A percentile compares a stretch with the other conserved stretches of the same genome.
Evolutionary conservation across 2,329 filamentous ascomycete species (phyloP).

Genomic region (Sclerotinia sclerotiorum): DNA sequence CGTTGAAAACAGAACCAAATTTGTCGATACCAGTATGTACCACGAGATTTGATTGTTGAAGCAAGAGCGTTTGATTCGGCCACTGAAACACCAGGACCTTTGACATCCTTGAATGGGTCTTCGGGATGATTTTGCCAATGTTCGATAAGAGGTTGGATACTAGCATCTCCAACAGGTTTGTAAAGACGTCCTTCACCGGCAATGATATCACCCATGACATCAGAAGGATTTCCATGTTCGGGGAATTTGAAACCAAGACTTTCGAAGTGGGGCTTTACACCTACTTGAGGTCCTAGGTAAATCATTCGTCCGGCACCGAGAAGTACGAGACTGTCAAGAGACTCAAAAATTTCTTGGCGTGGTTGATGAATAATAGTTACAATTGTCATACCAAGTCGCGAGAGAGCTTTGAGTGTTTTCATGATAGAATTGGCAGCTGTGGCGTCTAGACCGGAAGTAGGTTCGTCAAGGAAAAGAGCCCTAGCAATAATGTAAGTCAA

Average conservation of each 20-base stretch:
- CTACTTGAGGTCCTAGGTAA: conserved; percentile 51
- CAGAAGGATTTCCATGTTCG: conserved; percentile 52
- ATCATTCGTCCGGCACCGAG: conserved; percentile 57
- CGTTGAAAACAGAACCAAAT: conserved; percentile 53
- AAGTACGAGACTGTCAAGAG: conserved; percentile 64
- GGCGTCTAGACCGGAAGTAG: conserved; percentile 60
- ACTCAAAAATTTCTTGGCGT: conserved; percentile 53
- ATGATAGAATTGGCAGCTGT: conserved; percentile 64
- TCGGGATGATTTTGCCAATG: conserved; percentile 44
- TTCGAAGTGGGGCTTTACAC: conserved; percentile 52
- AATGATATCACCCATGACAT: conserved; percentile 61
- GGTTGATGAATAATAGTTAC: conserved; percentile 58
- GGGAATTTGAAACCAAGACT: conserved; percentile 53
- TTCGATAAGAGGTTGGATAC: conserved; percentile 50
- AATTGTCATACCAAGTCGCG: conserved; percentile 53
- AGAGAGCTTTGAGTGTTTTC: conserved; percentile 60
- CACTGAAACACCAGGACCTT: conserved; percentile 34
- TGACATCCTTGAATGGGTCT: not conserved
- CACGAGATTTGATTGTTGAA: conserved; percentile 50
- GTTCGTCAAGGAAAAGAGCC: conserved; percentile 62
- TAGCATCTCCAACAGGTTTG: conserved; percentile 48
- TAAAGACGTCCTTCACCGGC: conserved; percentile 56
- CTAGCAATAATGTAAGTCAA: not conserved
- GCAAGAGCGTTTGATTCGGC: conserved; percentile 46
- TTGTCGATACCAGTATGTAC: conserved; percentile 51